Evolutionary conservation across 306 rosid species (phyloP), one percentile per base, ranked within the genome.

Genomic region (Trifolium dubium): DNA sequence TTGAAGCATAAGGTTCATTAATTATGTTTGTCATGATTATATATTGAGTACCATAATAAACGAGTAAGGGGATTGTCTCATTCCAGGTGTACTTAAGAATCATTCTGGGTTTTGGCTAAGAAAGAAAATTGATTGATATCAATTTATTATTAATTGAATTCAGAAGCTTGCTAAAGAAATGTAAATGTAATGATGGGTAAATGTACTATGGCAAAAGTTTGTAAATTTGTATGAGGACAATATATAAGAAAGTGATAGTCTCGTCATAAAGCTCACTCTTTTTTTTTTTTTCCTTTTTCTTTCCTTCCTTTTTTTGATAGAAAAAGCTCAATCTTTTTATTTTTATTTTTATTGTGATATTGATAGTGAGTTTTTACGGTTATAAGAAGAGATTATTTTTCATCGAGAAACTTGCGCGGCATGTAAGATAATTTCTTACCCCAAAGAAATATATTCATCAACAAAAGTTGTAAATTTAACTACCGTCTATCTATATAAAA

Each of bases 1-100:
- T 70, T 72, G 76, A 72, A 77, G 64, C 73, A 50, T 51, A 71
- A 10, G 71, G 75, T 77, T 76, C 85, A 81, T 81, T 81, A 81
- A 77, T 72, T 77, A 71, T 55, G 35, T 34, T 44, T 72, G 85
- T 81, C 62, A 47, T 71, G 5, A 64, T 39, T 71, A 32, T 23
- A 23, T 71, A 64, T 29, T 70, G 69, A 37, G 74, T 71, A 76
- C 80, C 81, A 81, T 71, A 67, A 81, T 71, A 67, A 55, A 50
- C 62, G 29, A 39, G 78, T 32, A 18, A 72, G 74, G 29, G 64
- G 77, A 80, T 54, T 70, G 80, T 69, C 80, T 62, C 60, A 67
- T 67, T 11, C 51, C 69, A 69, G 61, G 77, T 75, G 77, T 76
- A 69, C 80, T 55, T 53, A 10, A 62, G 55, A 74, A 51, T 80